These are phyloP conservation scores for Ophiocordyceps sinensis DNA, from an alignment of 2,329 filamentous ascomycete genomes.

Conservation along the genomic window DNA sequence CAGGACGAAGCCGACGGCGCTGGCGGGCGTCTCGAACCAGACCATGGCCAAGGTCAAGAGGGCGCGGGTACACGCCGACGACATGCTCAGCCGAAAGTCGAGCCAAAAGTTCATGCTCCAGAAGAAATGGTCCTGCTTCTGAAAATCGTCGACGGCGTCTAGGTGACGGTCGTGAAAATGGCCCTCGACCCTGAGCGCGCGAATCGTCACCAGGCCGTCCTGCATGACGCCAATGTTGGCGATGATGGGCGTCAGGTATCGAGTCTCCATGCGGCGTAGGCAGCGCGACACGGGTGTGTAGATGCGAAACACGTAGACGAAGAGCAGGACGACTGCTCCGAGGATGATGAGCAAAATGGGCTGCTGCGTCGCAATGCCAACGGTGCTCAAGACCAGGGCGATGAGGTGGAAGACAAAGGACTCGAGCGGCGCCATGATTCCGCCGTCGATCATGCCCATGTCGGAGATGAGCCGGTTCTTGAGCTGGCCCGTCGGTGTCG, in stretches of 20 bases:
- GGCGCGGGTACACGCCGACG: conserved; percentile 58
- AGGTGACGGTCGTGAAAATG: conserved; percentile 74
- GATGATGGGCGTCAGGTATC: conserved; percentile 75
- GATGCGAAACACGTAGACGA: conserved; percentile 57
- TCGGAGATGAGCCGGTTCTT: conserved; percentile 91
- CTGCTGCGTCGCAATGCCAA: conserved; percentile 68
- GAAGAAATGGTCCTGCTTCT: conserved; percentile 93
- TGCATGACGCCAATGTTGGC: conserved; percentile 84
- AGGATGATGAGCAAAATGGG: conserved; percentile 65
- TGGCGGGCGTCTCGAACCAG: conserved; percentile 58
- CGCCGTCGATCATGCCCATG: conserved; percentile 77
- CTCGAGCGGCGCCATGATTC: conserved; percentile 63
- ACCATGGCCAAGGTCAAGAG: conserved; percentile 61
- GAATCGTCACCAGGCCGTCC: conserved; percentile 73
- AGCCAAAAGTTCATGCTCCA: conserved; percentile 83
- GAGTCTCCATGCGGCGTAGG: conserved; percentile 74
- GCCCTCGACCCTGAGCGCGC: conserved; percentile 64
- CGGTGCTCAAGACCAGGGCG: conserved; percentile 55
- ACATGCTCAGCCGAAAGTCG: conserved; percentile 51
- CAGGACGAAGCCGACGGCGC: conserved; percentile 71
- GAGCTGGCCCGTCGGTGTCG: conserved; percentile 73
- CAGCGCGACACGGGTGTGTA: conserved; percentile 78
- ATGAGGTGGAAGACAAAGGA: conserved; percentile 56
- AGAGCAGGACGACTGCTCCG: conserved; percentile 48
- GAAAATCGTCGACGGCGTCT: conserved; percentile 70